Evolutionary conservation across 2,329 filamentous ascomycete genomes (phyloP).

Genomic region (Mariannaea sp.): DNA sequence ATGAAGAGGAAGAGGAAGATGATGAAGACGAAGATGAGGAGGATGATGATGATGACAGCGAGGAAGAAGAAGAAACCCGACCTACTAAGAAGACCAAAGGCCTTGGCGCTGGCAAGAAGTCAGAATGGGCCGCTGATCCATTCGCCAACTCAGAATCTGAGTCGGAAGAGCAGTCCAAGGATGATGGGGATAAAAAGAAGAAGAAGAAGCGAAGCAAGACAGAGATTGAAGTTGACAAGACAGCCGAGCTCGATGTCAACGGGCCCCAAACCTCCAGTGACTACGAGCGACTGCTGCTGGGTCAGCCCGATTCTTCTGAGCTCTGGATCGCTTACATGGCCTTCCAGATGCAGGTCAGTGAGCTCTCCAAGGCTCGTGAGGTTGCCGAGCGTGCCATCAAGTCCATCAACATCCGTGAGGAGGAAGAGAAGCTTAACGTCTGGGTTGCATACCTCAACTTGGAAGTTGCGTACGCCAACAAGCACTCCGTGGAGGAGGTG

Average conservation of each 20-base stretch:
- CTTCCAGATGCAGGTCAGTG: slow-evolving; percentile 93
- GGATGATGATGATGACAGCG: slow-evolving; percentile 40
- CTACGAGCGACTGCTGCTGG: slow-evolving; percentile 90
- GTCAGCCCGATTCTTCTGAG: slow-evolving; percentile 88
- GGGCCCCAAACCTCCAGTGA: slow-evolving; percentile 90
- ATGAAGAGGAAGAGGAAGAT: slow-evolving; percentile 40
- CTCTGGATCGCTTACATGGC: slow-evolving; percentile 99
- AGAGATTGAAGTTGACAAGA: slow-evolving; percentile 83
- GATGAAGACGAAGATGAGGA: slow-evolving; percentile 53
- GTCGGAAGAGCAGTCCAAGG: slow-evolving; percentile 45
- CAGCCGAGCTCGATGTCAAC: slow-evolving; percentile 86
- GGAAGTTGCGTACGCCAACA: slow-evolving; percentile 86
- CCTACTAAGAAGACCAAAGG: slow-evolving; percentile 41
- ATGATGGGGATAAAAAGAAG: slow-evolving; percentile 50
- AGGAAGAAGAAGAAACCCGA: slow-evolving; percentile 49
- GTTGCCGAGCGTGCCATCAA: slow-evolving; percentile 89
- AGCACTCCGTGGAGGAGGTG: slow-evolving; percentile 79
- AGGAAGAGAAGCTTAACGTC: slow-evolving; percentile 90
- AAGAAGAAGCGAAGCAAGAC: slow-evolving; percentile 74
- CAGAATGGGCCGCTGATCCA: slow-evolving; percentile 82
- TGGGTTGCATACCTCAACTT: slow-evolving; percentile 96
- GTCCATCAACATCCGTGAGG: slow-evolving; percentile 88
- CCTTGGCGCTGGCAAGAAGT: slow-evolving; percentile 68
- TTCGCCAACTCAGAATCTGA: slow-evolving; percentile 64
- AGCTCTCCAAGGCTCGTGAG: slow-evolving; percentile 84